A percentile compares a stretch with the other conserved stretches of the same genome.
Evolutionary conservation across 345 rosid genomes (phyloP).

Genomic region (Lumnitzera littorea): DNA sequence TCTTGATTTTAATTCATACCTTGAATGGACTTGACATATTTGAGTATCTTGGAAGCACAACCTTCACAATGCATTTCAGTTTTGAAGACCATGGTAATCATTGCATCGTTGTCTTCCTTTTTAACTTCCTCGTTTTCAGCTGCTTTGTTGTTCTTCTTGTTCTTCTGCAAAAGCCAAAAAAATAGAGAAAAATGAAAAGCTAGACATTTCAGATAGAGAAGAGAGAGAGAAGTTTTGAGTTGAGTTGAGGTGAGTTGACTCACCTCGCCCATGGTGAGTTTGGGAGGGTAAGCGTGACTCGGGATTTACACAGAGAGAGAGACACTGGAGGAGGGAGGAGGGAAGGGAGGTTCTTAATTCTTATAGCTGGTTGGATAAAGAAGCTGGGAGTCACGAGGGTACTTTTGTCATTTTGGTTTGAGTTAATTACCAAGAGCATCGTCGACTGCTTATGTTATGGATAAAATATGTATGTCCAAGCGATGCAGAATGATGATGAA

Average conservation of each 20-base stretch:
- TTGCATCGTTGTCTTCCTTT: slow-evolving; percentile 21
- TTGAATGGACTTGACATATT: slow-evolving; percentile 29
- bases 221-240: neutral
- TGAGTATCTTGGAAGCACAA: slow-evolving; percentile 49
- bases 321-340: too few relatives aligned
- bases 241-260: slow-evolving; percentile 8
- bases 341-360: too few relatives aligned
- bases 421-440: too few relatives aligned
- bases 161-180: slow-evolving; percentile 6
- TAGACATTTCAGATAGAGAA: neutral
- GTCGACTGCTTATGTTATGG: too few relatives aligned
- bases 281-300: too few relatives aligned
- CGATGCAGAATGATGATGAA: too few relatives aligned
- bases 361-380: too few relatives aligned
- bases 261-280: slow-evolving; percentile 22
- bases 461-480: too few relatives aligned
- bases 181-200: neutral
- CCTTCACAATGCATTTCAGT: slow-evolving; percentile 83
- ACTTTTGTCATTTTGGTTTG: too few relatives aligned
- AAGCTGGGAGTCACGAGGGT: too few relatives aligned
- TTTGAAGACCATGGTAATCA: slow-evolving; percentile 46
- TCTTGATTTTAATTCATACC: slow-evolving; percentile 24
- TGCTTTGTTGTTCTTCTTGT: slow-evolving; percentile 14
- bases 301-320: too few relatives aligned
- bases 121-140: slow-evolving; percentile 12